Base-by-base conservation (phyloP, 179 eudicot genomes). In the Patellifolia procumbens region DNA sequence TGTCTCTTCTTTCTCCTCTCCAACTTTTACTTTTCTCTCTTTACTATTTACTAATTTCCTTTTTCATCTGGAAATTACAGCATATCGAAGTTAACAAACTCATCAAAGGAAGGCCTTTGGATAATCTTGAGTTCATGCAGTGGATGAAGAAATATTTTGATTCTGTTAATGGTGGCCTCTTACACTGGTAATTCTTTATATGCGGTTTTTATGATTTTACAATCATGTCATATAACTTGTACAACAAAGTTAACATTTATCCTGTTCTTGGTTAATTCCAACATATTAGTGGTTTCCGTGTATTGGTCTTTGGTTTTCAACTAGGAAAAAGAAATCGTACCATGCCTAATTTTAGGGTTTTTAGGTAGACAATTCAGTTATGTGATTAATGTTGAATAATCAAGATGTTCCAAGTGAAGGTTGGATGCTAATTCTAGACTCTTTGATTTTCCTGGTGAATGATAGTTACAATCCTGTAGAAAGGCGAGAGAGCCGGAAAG, bases 81-180 rank as follows among this genome's bases (percentile, higher is more conserved):
- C 90, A 90, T 58, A 90, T 91, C n/a, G 97, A 91, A 80, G 93
- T 91, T 76, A 90, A 77, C 85, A 90, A 90, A 80, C 81, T 91
- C 68, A 83, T 91, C 48, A 91, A 90, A 76, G 90, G 92, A 13
- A 82, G 91, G 78, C 87, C 97, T 1, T 68, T 91, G 78, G 97
- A 91, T 81, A 89, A 91, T 72, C 81, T 91, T 81, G 97, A 91
- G 72, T 90, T 91, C 19, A 88, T 91, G 94, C 97, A 91, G 60
- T 91, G 97, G 97, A 83, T 91, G 94, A 91, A 91, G 86, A 87
- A 85, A 26, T 90, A 91, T 70, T 91, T 87, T 32, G 97, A 91
- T 77, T 81, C 87, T 31, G 88, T 84, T 59, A 91, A 83, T 72
- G 90, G 94, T 13, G 90, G 90, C 15, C 56, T 68, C 34, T 68